Evolutionary conservation across 2,329 filamentous ascomycete genomes (phyloP).

Genomic region (Clarireedia sp.): DNA sequence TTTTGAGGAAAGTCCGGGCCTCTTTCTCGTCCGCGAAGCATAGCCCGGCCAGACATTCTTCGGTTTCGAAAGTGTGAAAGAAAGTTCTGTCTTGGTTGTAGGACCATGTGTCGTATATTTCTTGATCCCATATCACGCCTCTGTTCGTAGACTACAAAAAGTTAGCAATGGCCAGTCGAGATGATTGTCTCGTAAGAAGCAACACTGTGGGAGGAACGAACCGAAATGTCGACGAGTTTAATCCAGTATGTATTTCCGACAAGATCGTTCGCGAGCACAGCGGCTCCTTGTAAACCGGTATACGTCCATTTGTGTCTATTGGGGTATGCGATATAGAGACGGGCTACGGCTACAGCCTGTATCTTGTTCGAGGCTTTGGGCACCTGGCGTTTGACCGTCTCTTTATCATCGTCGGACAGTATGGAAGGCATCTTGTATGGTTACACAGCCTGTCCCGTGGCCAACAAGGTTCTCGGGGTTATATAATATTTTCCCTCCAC

Average conservation of each 20-base stretch:
- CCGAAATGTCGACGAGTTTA: constrained; percentile 94
- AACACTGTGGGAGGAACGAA: constrained; percentile 39
- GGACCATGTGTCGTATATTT: constrained; percentile 88
- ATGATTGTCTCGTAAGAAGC: background rate
- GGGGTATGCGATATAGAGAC: constrained; percentile 88
- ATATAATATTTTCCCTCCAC: background rate
- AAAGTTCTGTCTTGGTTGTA: constrained; percentile 98
- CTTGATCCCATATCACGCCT: constrained; percentile 94
- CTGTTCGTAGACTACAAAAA: constrained; percentile 56
- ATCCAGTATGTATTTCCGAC: constrained; percentile 96
- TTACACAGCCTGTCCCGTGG: background rate
- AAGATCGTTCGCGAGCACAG: constrained; percentile 84
- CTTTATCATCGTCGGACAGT: constrained; percentile 88
- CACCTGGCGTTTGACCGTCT: constrained; percentile 88
- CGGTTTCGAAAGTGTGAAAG: constrained; percentile 95
- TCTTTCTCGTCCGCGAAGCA: constrained; percentile 97
- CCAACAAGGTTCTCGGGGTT: background rate
- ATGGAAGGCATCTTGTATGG: constrained; percentile 35
- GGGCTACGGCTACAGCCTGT: constrained; percentile 85
- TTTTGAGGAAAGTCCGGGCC: constrained; percentile 93
- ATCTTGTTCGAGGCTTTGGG: constrained; percentile 97
- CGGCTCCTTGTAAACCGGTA: constrained; percentile 85
- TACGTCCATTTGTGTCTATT: constrained; percentile 83
- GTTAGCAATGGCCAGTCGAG: constrained; percentile 12
- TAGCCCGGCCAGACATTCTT: constrained; percentile 81